Base-by-base conservation (phyloP, 1,139 yeast genomes). In the Wickerhamomyces sp. region DNA sequence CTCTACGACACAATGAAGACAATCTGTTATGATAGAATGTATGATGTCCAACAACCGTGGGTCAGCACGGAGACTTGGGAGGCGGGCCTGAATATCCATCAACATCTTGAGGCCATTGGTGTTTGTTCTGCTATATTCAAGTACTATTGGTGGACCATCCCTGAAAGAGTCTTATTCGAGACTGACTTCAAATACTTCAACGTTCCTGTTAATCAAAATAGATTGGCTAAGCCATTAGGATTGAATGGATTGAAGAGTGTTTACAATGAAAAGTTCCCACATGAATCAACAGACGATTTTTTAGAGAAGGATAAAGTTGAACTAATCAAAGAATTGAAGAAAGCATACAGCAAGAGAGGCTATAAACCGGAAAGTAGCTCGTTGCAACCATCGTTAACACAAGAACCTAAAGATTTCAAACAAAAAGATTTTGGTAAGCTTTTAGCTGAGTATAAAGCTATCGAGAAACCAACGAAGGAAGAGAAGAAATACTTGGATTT, bases 111-210 rank as follows among this genome's bases (percentile, higher is more conserved):
- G 39, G 36, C 39, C 13, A 44, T 53, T 33, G 52, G 46, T 7
- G 41, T 48, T 16, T 53, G 57, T 27, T 40, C 54, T 2, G 48
- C 58, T 4, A 45, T 52, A 23, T 48, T 42, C 41, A 49, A 46
- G 33, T 44, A 48, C 34, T 50, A 39, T 35, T 47, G 42, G 27
- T 40, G 44, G 38, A 39, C 47, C 4, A 40, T 43, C 10, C 57
- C 57, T 6, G 55, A 53, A 35, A 31, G 47, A 22, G 11, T 53
- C 13, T 19, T 49, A 4, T 44, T 50, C 30, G 55, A 52, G 35
- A 47, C 54, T 15, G 54, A 51, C 18, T 34, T 32, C 35, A 42
- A 42, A 12, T 51, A 44, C 34, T 48, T 51, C 32, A 46, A 47
- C 29, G 34, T 52, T 39, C 54, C 49, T 4, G 45, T 49, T 20